Evolutionary conservation across 2,329 filamentous ascomycete genomes (phyloP), one percentile per base, ranked within the genome.

Genomic region (Emmonsiellopsis sp.): DNA sequence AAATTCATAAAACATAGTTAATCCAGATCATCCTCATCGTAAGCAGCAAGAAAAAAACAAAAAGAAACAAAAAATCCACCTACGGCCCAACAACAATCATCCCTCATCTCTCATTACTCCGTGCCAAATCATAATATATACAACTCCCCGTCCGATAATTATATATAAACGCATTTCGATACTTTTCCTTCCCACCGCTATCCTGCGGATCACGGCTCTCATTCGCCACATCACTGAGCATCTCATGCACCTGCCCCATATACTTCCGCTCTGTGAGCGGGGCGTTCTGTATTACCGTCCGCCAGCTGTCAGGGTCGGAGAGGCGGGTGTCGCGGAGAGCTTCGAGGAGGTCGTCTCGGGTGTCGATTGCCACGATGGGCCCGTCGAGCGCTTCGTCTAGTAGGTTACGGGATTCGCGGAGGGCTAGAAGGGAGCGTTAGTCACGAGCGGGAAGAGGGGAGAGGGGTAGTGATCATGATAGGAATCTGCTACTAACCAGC

Each of bases 91-190:
- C 13, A 16, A 5, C 40, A 32, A 51, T 57, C 52, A 55, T 59
- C 61, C 58, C 59, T 49, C 47, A 49, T 57, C 56, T 61, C 49
- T 62, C 55, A 38, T 57, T 60, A 53, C 57, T 54, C 48, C 60
- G 61, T 55, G 72, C 77, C 56, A 96, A 71, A 70, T 95, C 90
- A 69, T 95, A 95, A 66, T 92, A 89, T 50, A 95, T 79, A 67
- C 88, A 91, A 55, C 80, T 85, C 0, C 86, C 87, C 8, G 89
- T 94, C 55, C 90, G 78, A 62, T 94, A 95, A 63, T 95, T 95
- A 71, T 95, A 95, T 51, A 96, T 80, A 70, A 95, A 95, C 9
- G 88, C 87, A 66, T 91, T 87, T 46, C 81, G 79, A 26, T 79
- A 78, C 35, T 64, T 63, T 50, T 75, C 73, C 74, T 78, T 71